Evolutionary conservation across 768 basidiomycete genomes (phyloP).

Genomic region (Lentinula detonsa): DNA sequence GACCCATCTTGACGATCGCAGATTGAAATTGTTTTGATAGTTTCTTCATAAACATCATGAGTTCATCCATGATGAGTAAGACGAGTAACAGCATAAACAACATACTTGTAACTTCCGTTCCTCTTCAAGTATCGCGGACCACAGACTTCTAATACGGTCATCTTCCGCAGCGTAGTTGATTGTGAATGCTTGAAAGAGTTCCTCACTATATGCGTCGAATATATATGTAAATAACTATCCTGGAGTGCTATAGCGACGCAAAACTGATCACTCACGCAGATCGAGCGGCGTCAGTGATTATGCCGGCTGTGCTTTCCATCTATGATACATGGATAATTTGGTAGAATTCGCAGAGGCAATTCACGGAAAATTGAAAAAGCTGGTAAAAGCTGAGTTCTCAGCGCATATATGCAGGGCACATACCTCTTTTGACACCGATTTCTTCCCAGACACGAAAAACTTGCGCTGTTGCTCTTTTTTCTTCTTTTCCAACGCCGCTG

Average conservation of each 20-base stretch:
- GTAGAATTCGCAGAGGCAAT: neutral
- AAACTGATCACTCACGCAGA: neutral
- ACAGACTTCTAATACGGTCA: neutral
- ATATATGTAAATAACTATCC: neutral
- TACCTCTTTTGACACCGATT: neutral
- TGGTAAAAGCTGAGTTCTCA: neutral
- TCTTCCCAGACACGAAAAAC: neutral
- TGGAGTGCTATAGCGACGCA: neutral
- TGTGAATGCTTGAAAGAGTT: constrained; percentile 4
- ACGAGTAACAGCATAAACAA: neutral
- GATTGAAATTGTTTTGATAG: neutral
- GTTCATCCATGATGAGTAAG: neutral
- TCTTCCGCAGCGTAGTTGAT: constrained; percentile 5
- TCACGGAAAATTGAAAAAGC: neutral
- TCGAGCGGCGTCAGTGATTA: neutral
- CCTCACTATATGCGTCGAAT: neutral
- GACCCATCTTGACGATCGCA: neutral
- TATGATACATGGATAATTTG: neutral
- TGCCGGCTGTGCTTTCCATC: neutral
- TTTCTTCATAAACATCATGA: neutral
- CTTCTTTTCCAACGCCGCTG: constrained; percentile 1
- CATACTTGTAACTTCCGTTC: constrained; percentile 1
- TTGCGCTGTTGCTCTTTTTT: constrained; percentile 4
- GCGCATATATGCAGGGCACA: neutral
- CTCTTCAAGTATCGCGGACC: neutral